phyloP scores from a whole-genome alignment of 1,139 yeast genomes.

The Suhomyces bolitotheri region DNA sequence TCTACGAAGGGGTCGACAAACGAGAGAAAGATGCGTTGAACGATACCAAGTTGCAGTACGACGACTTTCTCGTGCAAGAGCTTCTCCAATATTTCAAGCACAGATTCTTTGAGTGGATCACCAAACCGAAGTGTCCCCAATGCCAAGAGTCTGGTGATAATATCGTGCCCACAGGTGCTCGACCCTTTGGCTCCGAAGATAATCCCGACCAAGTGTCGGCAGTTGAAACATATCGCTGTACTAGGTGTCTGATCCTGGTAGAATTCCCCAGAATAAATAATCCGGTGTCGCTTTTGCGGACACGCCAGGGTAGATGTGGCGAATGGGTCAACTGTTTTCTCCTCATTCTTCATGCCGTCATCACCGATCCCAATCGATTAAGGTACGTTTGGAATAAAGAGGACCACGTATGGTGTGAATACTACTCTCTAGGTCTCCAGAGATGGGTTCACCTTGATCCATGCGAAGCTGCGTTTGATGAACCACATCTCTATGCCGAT shows the following conservation, averaged over 20 bases:
- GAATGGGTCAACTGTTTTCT: slow-evolving; percentile 92
- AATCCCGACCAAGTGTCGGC: slow-evolving; percentile 36
- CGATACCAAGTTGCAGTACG: slow-evolving; percentile 43
- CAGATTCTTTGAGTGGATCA: slow-evolving; percentile 82
- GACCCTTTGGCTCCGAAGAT: slow-evolving; percentile 18
- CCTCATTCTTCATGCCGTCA: slow-evolving; percentile 58
- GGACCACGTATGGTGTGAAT: slow-evolving; percentile 97
- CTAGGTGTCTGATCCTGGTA: slow-evolving; percentile 43
- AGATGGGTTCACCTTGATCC: slow-evolving; percentile 90
- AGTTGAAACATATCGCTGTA: slow-evolving; percentile 66
- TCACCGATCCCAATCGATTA: slow-evolving; percentile 14
- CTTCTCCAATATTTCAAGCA: slow-evolving; percentile 75
- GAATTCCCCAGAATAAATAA: slow-evolving; percentile 78
- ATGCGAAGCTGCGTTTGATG: slow-evolving; percentile 83
- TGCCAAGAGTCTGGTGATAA: slow-evolving; percentile 48
- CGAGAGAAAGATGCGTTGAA: slow-evolving; percentile 16
- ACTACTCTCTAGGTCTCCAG: slow-evolving; percentile 57
- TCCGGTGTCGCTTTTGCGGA: slow-evolving; percentile 59
- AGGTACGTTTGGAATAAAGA: slow-evolving; percentile 87
- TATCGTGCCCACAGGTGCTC: slow-evolving; percentile 31
- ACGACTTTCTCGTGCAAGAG: slow-evolving; percentile 71
- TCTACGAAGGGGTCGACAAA: slow-evolving; percentile 39
- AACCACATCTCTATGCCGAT: slow-evolving; percentile 70
- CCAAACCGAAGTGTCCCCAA: slow-evolving; percentile 59
- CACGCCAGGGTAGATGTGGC: slow-evolving; percentile 83